Conservation (phyloP, 495 filamentous ascomycete genomes). For the Penicillium antarcticum region DNA sequence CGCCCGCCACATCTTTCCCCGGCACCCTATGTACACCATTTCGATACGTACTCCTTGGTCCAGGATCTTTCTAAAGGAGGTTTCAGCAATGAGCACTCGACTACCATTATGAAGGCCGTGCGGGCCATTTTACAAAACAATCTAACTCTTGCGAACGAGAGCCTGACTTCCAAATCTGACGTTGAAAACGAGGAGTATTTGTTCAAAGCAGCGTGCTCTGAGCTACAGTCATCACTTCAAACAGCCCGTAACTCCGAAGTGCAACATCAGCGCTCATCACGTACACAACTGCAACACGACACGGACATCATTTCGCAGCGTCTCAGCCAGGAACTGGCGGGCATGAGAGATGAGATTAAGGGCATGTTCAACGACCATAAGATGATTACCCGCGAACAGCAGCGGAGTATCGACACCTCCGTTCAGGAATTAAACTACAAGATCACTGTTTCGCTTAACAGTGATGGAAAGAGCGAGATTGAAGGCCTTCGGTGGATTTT, state of each 20-base stretch:
- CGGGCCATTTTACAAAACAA: conserved; percentile 72
- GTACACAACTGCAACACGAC: conserved; percentile 85
- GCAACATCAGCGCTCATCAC: conserved; percentile 71
- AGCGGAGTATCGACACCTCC: conserved; percentile 74
- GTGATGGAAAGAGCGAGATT: conserved; percentile 84
- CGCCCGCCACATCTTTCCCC: conserved; percentile 66
- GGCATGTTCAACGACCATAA: conserved; percentile 96
- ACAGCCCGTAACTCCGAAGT: conserved; percentile 47
- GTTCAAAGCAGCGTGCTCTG: conserved; percentile 90
- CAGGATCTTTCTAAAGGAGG: conserved; percentile 66
- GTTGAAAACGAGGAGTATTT: conserved; percentile 89
- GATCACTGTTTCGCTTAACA: conserved; percentile 81
- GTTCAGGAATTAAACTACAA: conserved; percentile 94
- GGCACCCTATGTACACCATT: conserved; percentile 87
- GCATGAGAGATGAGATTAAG: conserved; percentile 84
- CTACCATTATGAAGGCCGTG: conserved; percentile 85
- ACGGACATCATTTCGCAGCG: conserved; percentile 86
- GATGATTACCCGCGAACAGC: conserved; percentile 84
- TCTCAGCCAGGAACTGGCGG: conserved; percentile 73
- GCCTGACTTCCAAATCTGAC: conserved; percentile 73
- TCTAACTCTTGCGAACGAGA: conserved; percentile 70
- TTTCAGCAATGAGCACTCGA: conserved; percentile 66
- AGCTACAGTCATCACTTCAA: conserved; percentile 79
- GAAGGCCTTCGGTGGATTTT: conserved; percentile 89
- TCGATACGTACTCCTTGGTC: conserved; percentile 88